Base-by-base conservation (phyloP, 208 protist genomes). In the Trypanosoma caninum region DNA sequence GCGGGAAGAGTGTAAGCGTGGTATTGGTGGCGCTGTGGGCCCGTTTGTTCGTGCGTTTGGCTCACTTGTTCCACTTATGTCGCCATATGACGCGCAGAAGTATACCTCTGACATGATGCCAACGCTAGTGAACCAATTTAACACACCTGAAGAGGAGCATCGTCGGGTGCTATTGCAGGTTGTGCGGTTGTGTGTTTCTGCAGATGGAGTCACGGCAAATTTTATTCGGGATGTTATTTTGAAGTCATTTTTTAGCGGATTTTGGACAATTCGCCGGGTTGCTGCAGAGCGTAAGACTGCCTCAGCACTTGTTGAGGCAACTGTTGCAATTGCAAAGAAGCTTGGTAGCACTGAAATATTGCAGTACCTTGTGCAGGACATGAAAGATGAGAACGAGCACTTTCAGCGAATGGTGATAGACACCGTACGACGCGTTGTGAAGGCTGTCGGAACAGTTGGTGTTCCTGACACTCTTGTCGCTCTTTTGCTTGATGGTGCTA, bases 1-100 rank as follows among this genome's bases (percentile, higher is more conserved):
- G 9, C 97, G 95, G 78, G 93, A 98, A 42, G 97, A 98, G 72
- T 89, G 84, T 51, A 72, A 86, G 40, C 67, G 84, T 30, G 94
- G 98, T 20, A 89, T 96, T 33, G 97, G 98, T 51, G 99, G 97
- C 75, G 93, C 82, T 10, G 78, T 98, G 2, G 97, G 90, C 13
- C 93, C 97, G 1, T 99, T 98, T 77, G 78, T 99, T n/a, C 97
- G 98, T 65, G 98, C 98, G 16, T 98, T 99, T 71, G 98, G 98
- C 40, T 97, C 92, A 53, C 93, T 99, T 51, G 98, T 99, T 42
- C 97, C 98, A 31, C 89, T 99, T 27, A 99, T 99, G 98, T 96
- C 99, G 13, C 79, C 96, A 6, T 90, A 97, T 51, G 90, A 99
- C 59, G 98, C 98, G 10, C 82, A 87, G 37, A 91, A 93, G 52